These are phyloP conservation scores for Vicia faba DNA, from an alignment of 306 rosid species.

Conservation along the genomic window DNA sequence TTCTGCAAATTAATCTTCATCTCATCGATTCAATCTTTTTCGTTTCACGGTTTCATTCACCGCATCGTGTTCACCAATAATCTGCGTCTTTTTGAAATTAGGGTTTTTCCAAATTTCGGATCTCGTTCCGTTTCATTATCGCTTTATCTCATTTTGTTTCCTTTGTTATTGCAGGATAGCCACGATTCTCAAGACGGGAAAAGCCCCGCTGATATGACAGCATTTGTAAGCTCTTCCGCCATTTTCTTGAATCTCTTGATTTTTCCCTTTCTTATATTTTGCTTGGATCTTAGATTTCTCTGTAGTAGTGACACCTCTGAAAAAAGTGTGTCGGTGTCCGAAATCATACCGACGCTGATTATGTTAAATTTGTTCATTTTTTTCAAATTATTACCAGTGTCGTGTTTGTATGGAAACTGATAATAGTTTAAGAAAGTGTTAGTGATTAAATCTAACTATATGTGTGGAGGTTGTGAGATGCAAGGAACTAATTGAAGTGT, in stretches of 20 bases:
- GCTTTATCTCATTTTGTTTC: conserved; percentile 9
- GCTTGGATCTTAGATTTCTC: conserved; percentile 1
- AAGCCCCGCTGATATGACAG: conserved; percentile 95
- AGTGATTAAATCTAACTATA: no score
- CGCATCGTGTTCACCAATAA: not conserved
- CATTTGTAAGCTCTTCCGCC: conserved; percentile 67
- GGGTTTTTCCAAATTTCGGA: conserved; percentile 28
- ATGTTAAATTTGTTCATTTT: no score
- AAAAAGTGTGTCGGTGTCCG: not conserved
- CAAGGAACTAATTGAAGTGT: not conserved
- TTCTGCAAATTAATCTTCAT: not conserved
- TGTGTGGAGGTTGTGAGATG: not conserved
- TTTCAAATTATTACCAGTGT: no score
- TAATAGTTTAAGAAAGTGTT: no score
- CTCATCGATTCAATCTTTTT: not conserved
- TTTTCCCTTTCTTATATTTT: not conserved
- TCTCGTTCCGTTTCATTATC: not conserved
- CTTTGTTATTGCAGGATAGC: conserved; percentile 62
- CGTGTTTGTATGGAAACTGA: no score
- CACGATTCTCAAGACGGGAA: conserved; percentile 76
- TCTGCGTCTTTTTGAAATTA: not conserved
- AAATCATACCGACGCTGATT: no score
- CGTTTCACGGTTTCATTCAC: not conserved
- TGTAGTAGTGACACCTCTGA: no score
- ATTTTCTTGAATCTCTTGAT: conserved; percentile 6